Conservation (phyloP, 495 filamentous ascomycete species). For the Poronia punctata region DNA sequence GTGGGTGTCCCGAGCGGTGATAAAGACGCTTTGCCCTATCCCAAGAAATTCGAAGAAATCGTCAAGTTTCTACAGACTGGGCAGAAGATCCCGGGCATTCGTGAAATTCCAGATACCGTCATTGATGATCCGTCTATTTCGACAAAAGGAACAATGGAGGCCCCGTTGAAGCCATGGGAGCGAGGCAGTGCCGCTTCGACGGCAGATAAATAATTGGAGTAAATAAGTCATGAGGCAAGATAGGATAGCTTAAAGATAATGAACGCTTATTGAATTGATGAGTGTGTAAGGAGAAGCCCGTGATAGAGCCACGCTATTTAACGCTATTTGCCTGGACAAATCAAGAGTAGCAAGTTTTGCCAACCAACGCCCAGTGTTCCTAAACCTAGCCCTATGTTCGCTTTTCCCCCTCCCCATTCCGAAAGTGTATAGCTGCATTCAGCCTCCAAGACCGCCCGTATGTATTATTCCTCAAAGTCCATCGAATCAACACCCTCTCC, state of each 20-base stretch:
- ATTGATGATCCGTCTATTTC: constrained; percentile 47
- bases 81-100: constrained; percentile 81
- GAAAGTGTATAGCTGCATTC: too few relatives aligned
- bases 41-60: constrained; percentile 80
- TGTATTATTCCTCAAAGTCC: too few relatives aligned
- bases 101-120: constrained; percentile 79
- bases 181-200: constrained; percentile 15
- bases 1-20: constrained; percentile 10
- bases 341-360: too few relatives aligned
- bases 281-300: too few relatives aligned
- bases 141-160: constrained; percentile 42
- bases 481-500: too few relatives aligned
- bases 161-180: constrained; percentile 75
- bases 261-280: too few relatives aligned
- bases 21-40: constrained; percentile 56
- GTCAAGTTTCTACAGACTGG: constrained; percentile 81
- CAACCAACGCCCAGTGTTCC: too few relatives aligned
- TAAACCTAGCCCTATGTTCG: too few relatives aligned
- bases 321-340: too few relatives aligned
- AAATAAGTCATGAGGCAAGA: constrained; percentile 1
- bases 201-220: constrained; percentile 1
- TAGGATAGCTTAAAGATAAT: constrained; percentile 7
- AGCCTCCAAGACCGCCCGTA: too few relatives aligned
- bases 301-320: too few relatives aligned
- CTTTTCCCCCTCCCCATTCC: too few relatives aligned